phyloP scores from a whole-genome alignment of 805 yeast species.

The Kodamaea fukazawae region DNA sequence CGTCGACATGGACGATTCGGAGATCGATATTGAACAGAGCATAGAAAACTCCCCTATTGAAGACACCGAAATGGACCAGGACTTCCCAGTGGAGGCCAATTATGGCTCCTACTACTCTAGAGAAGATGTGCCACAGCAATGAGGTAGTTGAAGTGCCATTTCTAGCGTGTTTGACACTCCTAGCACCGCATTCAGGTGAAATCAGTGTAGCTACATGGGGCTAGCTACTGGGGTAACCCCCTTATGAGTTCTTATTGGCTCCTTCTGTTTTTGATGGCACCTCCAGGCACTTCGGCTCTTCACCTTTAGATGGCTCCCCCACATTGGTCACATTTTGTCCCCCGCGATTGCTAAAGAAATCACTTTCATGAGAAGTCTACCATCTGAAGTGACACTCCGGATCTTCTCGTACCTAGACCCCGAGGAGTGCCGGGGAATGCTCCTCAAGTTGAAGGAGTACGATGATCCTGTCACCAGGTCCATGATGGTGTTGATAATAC shows the following conservation, averaged over 20 bases:
- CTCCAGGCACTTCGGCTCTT: too few relatives aligned
- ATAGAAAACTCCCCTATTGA: conserved; percentile 1
- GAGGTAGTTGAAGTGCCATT: too few relatives aligned
- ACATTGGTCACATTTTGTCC: too few relatives aligned
- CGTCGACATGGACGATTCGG: conserved; percentile 3
- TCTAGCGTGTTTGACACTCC: too few relatives aligned
- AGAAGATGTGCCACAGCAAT: too few relatives aligned
- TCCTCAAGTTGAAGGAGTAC: not conserved
- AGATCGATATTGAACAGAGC: not conserved
- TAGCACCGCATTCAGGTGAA: too few relatives aligned
- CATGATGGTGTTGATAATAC: not conserved
- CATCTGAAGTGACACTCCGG: conserved; percentile 1
- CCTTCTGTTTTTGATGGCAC: too few relatives aligned
- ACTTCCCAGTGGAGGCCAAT: conserved; percentile 15
- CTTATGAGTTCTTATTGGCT: too few relatives aligned
- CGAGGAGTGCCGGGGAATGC: conserved; percentile 12
- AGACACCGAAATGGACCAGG: conserved; percentile 14
- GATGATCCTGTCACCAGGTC: not conserved
- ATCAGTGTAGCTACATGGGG: too few relatives aligned
- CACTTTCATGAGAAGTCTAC: not conserved
- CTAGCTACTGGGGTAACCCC: too few relatives aligned
- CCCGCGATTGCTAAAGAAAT: not conserved
- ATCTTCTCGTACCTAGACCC: conserved; percentile 13
- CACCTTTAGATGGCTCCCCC: too few relatives aligned
- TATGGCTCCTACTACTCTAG: conserved; percentile 18